Base-by-base conservation (phyloP, 129 eudicot genomes). In the Lactuca sativa region DNA sequence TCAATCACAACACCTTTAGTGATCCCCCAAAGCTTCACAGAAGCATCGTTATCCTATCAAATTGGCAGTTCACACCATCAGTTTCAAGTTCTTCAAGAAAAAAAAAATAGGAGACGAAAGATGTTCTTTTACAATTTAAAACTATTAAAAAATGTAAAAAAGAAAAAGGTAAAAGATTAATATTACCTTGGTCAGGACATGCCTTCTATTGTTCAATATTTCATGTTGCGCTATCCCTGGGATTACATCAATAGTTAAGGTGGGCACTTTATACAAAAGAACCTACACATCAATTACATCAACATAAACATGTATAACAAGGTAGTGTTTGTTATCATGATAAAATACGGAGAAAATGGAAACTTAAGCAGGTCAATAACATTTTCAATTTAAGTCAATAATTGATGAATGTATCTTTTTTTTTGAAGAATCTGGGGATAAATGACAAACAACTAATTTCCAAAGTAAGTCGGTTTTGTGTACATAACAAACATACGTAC, bases 141-240 rank as follows among this genome's bases (percentile, higher is more conserved):
- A n/a, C 25, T 56, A 15, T 18, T 69, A 13, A 40, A 60, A 31
- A 69, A 34, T 67, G 55, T 33, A 47, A 58, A n/a, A n/a, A n/a
- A n/a, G n/a, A n/a, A n/a, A n/a, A n/a, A n/a, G n/a, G n/a, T n/a
- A 16, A 60, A 36, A 51, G 31, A 32, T 47, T 69, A 58, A 56
- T 18, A 59, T 78, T 76, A 91, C 97, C 96, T 91, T 91, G 40
- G 97, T 88, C 21, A 91, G 73, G 66, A 91, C 91, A 84, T 88
- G 93, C 82, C 96, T 88, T 68, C 84, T 81, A 52, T 91, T 88
- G 66, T 91, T 91, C 77, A 91, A 78, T 82, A 91, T 91, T 84
- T 91, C 96, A 86, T 88, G 96, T 79, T 91, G 93, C 70, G 86
- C 95, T 21, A 91, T 86, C 62, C 91, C 95, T 78, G 96, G 89